phyloP scores from a whole-genome alignment of 2,329 filamentous ascomycete species.

The Acrodontium crateriforme region DNA sequence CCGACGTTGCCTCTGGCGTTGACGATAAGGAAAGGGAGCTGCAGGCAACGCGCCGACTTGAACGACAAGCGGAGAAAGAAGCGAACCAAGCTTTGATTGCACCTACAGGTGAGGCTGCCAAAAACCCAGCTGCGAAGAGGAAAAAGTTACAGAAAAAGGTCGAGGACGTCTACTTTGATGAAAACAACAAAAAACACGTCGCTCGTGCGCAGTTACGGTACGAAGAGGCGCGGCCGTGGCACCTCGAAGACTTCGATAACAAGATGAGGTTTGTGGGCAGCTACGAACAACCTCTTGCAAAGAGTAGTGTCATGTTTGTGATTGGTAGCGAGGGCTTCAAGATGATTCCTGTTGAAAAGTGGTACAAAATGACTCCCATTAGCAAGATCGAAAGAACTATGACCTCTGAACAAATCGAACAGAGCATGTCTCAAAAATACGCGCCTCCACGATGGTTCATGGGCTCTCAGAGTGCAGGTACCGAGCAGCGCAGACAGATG shows the following conservation, averaged over 20 bases:
- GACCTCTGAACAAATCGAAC: slow-evolving; percentile 74
- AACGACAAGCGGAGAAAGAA: slow-evolving; percentile 73
- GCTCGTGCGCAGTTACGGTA: slow-evolving; percentile 55
- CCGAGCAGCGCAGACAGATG: slow-evolving; percentile 41
- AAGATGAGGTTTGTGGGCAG: slow-evolving; percentile 89
- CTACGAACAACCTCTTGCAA: slow-evolving; percentile 78
- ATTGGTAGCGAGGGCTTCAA: slow-evolving; percentile 59
- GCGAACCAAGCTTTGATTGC: slow-evolving; percentile 87
- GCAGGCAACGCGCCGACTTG: slow-evolving; percentile 48
- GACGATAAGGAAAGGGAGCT: slow-evolving; percentile 54
- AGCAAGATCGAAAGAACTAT: slow-evolving; percentile 47
- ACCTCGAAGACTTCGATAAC: slow-evolving; percentile 89
- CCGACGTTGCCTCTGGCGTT: slow-evolving; percentile 23
- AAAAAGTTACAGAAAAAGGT: slow-evolving; percentile 67
- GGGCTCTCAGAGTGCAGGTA: slow-evolving; percentile 34
- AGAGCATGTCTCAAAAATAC: slow-evolving; percentile 64
- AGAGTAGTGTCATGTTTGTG: slow-evolving; percentile 64
- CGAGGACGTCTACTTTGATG: slow-evolving; percentile 71
- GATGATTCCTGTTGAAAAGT: slow-evolving; percentile 88
- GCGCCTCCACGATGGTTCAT: slow-evolving; percentile 71
- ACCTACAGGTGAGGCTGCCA: slow-evolving; percentile 55
- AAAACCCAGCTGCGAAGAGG: slow-evolving; percentile 33
- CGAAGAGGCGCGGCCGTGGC: slow-evolving; percentile 92
- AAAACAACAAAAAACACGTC: slow-evolving; percentile 61
- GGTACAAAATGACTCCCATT: slow-evolving; percentile 76